These are phyloP conservation scores for Mortierella sp. DNA, from an alignment of 371 early-diverging fungal genomes.

Conservation along the genomic window DNA sequence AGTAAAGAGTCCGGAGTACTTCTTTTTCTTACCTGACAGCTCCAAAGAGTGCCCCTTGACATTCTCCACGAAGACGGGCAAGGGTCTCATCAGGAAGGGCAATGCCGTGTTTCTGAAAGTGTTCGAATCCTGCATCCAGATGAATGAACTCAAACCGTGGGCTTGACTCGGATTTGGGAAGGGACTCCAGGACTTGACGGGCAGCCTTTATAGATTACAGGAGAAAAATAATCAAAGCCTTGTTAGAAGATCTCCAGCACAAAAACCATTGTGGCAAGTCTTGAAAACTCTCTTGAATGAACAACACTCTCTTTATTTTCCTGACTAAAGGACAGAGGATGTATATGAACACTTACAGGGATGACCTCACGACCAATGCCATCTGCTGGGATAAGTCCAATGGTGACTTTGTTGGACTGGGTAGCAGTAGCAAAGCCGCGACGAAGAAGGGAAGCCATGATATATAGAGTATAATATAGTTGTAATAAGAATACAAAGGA, in stretches of 20 bases:
- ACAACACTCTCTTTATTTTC: no score
- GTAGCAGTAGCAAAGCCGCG: constrained; percentile 63
- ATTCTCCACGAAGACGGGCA: constrained; percentile 77
- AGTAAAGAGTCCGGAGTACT: no score
- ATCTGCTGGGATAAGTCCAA: constrained; percentile 95
- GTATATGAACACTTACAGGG: constrained; percentile 75
- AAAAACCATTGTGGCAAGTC: no score
- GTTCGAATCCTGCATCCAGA: constrained; percentile 94
- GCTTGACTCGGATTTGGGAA: constrained; percentile 61
- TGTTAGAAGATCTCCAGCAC: background rate
- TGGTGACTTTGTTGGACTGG: constrained; percentile 71
- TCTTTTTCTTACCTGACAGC: constrained; percentile 87
- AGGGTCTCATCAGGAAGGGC: constrained; percentile 92
- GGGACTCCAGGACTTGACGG: constrained; percentile 83
- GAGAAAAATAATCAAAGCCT: background rate
- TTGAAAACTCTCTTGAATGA: no score
- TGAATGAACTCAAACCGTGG: constrained; percentile 81
- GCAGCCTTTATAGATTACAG: constrained; percentile 85
- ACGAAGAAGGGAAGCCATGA: constrained; percentile 58
- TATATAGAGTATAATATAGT: background rate
- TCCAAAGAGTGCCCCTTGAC: constrained; percentile 96
- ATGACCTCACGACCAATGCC: constrained; percentile 96
- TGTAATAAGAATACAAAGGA: no score
- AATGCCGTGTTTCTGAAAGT: constrained; percentile 90
- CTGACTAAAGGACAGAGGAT: no score